Conservation (phyloP, 176 grass and related monocot species). For the Aegilops sharonensis region DNA sequence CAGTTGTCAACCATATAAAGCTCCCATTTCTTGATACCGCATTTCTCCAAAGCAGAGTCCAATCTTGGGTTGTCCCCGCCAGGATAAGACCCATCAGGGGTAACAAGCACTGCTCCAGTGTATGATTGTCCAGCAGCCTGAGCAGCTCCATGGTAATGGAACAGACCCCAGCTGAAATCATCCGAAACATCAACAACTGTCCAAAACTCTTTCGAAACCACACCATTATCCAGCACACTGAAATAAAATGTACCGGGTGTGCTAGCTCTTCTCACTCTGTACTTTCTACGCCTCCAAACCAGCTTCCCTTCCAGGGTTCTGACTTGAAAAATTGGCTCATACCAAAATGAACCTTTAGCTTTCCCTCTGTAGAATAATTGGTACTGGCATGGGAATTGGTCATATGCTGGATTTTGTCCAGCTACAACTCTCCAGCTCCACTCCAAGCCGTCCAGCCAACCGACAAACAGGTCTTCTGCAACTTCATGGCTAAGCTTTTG, state of each 20-base stretch:
- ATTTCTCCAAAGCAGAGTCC: slow-evolving; percentile 63
- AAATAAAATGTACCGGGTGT: slow-evolving; percentile 92
- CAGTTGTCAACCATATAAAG: slow-evolving; percentile 84
- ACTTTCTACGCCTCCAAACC: slow-evolving; percentile 81
- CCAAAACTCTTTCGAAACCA: slow-evolving; percentile 95
- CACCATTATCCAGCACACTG: slow-evolving; percentile 89
- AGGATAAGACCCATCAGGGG: slow-evolving; percentile 71
- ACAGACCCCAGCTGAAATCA: slow-evolving; percentile 83
- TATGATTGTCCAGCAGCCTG: slow-evolving; percentile 77
- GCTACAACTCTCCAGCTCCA: slow-evolving; percentile 91
- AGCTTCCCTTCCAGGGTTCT: slow-evolving; percentile 71
- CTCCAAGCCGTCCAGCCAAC: slow-evolving; percentile 75
- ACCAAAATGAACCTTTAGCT: slow-evolving; percentile 91
- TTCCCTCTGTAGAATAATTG: slow-evolving; percentile 93
- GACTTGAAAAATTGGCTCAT: slow-evolving; percentile 92
- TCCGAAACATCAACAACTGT: slow-evolving; percentile 81
- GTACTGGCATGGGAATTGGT: slow-evolving; percentile 93
- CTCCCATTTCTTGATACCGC: slow-evolving; percentile 87
- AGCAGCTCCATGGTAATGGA: slow-evolving; percentile 89
- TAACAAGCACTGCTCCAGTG: slow-evolving; percentile 86
- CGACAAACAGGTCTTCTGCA: slow-evolving; percentile 86
- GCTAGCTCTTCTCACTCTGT: slow-evolving; percentile 67
- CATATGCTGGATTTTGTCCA: slow-evolving; percentile 95
- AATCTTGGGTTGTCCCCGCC: slow-evolving; percentile 43
- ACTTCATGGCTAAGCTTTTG: slow-evolving; percentile 72